Conservation (phyloP, 2,329 filamentous ascomycete genomes). For the Colletotrichum truncatum region DNA sequence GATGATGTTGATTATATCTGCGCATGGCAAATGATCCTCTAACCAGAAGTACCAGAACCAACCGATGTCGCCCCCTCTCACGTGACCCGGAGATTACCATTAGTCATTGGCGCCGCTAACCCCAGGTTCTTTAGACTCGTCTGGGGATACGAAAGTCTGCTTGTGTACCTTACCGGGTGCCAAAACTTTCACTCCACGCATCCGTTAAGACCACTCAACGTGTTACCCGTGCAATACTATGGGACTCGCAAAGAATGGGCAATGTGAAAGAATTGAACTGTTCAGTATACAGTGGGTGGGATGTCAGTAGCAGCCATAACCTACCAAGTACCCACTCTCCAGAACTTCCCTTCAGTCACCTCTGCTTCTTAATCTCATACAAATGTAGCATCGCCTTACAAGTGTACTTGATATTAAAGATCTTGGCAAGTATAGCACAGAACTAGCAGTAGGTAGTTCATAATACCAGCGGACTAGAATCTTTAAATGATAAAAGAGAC, state of each 20-base stretch:
- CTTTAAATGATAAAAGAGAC: slow-evolving; percentile 45
- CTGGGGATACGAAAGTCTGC: too few species aligned
- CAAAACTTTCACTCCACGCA: too few species aligned
- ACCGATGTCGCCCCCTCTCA: background rate
- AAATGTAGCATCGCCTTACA: slow-evolving; percentile 44
- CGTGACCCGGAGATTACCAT: background rate
- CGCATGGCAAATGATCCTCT: background rate
- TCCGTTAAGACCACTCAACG: too few species aligned
- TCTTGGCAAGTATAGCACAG: slow-evolving; percentile 40
- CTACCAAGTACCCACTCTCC: slow-evolving; percentile 35
- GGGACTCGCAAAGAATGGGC: too few species aligned
- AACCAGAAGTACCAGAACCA: background rate
- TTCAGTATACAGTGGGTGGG: too few species aligned
- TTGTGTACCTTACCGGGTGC: too few species aligned
- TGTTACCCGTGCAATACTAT: too few species aligned
- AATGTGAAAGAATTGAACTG: too few species aligned
- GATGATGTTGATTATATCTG: background rate
- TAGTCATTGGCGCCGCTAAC: background rate
- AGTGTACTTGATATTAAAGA: slow-evolving; percentile 47
- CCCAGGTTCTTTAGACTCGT: too few species aligned
- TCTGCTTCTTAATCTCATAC: slow-evolving; percentile 51
- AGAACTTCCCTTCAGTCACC: slow-evolving; percentile 45
- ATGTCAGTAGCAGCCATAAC: slow-evolving; percentile 41
- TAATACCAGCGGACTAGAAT: slow-evolving; percentile 46
- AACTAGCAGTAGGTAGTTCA: slow-evolving; percentile 47